These are phyloP conservation scores for Daedaleopsis nitida DNA, from an alignment of 768 basidiomycete genomes.

Conservation along the genomic window DNA sequence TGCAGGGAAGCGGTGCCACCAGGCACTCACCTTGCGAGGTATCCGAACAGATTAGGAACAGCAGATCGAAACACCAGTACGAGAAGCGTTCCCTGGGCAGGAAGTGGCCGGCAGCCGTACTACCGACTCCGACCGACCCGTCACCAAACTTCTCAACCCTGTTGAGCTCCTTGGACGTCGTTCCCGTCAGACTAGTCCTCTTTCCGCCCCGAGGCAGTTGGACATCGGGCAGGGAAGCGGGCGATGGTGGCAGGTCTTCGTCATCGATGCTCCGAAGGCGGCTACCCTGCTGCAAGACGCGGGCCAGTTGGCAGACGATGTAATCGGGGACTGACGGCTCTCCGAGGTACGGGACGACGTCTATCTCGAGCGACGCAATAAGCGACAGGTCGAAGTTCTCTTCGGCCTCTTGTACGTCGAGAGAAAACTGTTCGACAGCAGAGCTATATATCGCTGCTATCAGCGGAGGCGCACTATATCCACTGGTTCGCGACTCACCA, in stretches of 20 bases:
- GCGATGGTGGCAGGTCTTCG: slow-evolving; percentile 23
- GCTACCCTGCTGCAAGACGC: slow-evolving; percentile 74
- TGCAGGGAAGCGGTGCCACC: not conserved
- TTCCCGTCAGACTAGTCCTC: not conserved
- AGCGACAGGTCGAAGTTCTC: slow-evolving; percentile 86
- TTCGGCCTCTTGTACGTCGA: slow-evolving; percentile 71
- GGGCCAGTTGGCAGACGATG: slow-evolving; percentile 67
- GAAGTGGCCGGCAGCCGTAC: slow-evolving; percentile 55
- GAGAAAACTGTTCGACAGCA: slow-evolving; percentile 52
- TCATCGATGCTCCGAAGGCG: slow-evolving; percentile 45
- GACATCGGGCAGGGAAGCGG: slow-evolving; percentile 18
- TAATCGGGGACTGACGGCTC: slow-evolving; percentile 68
- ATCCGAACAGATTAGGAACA: slow-evolving; percentile 80
- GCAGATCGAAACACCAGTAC: slow-evolving; percentile 89
- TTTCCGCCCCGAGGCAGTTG: not conserved
- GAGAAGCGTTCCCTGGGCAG: slow-evolving; percentile 83
- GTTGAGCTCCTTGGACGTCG: slow-evolving; percentile 12
- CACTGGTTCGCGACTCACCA: slow-evolving; percentile 53
- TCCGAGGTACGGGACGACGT: slow-evolving; percentile 78
- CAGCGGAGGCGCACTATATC: not conserved
- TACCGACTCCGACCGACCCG: slow-evolving; percentile 50
- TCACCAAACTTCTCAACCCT: slow-evolving; percentile 32
- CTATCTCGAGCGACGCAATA: slow-evolving; percentile 76
- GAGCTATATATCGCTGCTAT: slow-evolving; percentile 44
- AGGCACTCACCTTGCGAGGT: slow-evolving; percentile 53